A percentile compares a stretch with the other conserved stretches of the same genome.
phyloP scores from a whole-genome alignment of 164 flowering plant genomes.

The Cinnamomum chago region DNA sequence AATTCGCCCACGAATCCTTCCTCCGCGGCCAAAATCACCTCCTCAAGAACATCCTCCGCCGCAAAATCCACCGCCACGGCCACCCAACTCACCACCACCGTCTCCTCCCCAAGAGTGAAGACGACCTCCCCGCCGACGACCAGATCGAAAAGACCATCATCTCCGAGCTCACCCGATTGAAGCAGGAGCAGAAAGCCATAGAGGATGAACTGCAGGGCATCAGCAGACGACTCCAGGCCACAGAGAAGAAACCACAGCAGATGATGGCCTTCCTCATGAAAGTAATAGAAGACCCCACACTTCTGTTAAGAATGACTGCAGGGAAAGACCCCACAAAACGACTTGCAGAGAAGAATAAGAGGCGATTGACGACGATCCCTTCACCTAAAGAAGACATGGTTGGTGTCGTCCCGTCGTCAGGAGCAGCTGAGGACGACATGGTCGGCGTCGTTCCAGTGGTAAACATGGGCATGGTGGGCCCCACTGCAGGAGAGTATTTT shows the following conservation, averaged over 20 bases:
- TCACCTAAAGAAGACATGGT: slow-evolving; percentile 1
- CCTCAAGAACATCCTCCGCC: slow-evolving; percentile 55
- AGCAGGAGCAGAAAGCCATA: slow-evolving; percentile 52
- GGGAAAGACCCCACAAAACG: slow-evolving; percentile 28
- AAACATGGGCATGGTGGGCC: background rate
- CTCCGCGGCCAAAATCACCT: slow-evolving; percentile 70
- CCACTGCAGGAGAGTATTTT: background rate
- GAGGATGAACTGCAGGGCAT: slow-evolving; percentile 58
- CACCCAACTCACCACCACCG: background rate
- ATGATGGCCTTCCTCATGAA: slow-evolving; percentile 81
- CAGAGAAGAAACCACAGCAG: slow-evolving; percentile 78
- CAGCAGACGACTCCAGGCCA: slow-evolving; percentile 58
- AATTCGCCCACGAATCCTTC: slow-evolving; percentile 83
- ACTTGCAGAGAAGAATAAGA: slow-evolving; percentile 30
- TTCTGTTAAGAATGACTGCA: slow-evolving; percentile 46
- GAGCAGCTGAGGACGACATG: background rate
- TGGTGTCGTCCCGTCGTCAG: background rate
- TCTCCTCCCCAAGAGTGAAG: slow-evolving; percentile 3
- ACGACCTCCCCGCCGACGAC: background rate
- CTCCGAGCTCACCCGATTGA: slow-evolving; percentile 55
- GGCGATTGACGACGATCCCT: slow-evolving; percentile 26
- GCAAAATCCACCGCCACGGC: slow-evolving; percentile 16
- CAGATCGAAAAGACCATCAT: slow-evolving; percentile 36
- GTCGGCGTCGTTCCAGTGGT: background rate
- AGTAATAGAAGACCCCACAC: slow-evolving; percentile 61